A percentile compares a stretch with the other conserved stretches of the same genome.
Evolutionary conservation across 2,329 filamentous ascomycete genomes (phyloP).

Genomic region (Cordyceps militaris): DNA sequence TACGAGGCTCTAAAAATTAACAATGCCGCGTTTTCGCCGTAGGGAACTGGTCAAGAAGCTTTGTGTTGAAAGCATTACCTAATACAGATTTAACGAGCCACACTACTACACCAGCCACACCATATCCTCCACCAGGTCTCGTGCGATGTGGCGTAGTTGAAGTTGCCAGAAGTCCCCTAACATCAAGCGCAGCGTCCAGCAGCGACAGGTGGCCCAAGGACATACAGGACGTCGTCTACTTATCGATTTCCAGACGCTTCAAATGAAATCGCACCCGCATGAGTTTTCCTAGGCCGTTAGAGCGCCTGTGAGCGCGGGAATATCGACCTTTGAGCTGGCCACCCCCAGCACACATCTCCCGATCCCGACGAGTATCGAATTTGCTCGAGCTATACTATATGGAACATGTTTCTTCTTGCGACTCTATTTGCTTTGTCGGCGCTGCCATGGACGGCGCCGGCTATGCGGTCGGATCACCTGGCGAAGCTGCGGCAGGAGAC

Average conservation of each 20-base stretch:
- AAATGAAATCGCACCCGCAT: neutral
- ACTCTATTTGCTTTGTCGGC: conserved; percentile 22
- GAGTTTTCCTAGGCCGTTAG: neutral
- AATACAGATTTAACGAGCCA: neutral
- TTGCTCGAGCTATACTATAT: neutral
- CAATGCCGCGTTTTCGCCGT: neutral
- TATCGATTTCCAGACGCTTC: neutral
- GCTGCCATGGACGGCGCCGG: conserved; percentile 36
- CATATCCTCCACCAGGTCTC: neutral
- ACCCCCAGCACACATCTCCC: neutral
- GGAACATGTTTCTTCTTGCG: conserved; percentile 22
- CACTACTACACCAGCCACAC: neutral
- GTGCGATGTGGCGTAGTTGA: conserved; percentile 11
- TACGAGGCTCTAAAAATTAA: neutral
- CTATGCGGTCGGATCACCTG: conserved; percentile 51
- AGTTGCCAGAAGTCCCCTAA: conserved; percentile 3
- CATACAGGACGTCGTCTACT: neutral
- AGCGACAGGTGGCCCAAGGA: neutral
- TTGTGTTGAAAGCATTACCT: neutral
- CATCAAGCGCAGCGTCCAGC: neutral
- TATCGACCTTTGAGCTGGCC: neutral
- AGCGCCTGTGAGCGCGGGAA: conserved; percentile 10
- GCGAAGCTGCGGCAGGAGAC: conserved; percentile 52
- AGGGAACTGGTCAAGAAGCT: neutral
- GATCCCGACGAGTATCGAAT: neutral